phyloP scores from a whole-genome alignment of 345 rosid genomes.

The Arabidopsis suecica region DNA sequence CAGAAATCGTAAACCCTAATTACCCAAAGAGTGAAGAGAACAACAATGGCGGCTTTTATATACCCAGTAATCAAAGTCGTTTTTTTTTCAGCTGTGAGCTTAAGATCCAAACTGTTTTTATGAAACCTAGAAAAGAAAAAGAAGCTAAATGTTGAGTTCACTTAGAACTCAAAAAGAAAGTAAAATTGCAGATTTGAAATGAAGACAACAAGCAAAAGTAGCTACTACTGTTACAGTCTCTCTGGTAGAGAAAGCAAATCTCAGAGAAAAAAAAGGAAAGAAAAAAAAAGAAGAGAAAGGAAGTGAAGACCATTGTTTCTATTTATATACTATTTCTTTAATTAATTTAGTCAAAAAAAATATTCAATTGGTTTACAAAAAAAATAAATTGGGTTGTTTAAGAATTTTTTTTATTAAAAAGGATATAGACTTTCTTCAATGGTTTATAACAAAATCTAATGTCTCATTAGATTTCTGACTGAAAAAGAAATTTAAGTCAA shows the following conservation, averaged over 20 bases:
- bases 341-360: background rate
- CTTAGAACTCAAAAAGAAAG: background rate
- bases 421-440: conserved; percentile 30
- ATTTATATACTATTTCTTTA: background rate
- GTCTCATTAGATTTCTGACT: conserved; percentile 26
- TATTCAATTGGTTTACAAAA: background rate
- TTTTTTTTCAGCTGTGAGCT: background rate
- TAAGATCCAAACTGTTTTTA: conserved; percentile 36
- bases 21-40: conserved; percentile 22
- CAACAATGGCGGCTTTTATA: conserved; percentile 43
- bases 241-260: conserved; percentile 23
- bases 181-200: conserved; percentile 30
- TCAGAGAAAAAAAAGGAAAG: conserved; percentile 21
- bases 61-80: conserved; percentile 25
- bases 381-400: conserved; percentile 30
- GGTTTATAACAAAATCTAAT: conserved; percentile 27
- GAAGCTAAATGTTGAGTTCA: conserved; percentile 27
- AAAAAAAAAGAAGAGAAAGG: conserved; percentile 23
- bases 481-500: conserved; percentile 35
- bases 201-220: conserved; percentile 17
- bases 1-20: conserved; percentile 37
- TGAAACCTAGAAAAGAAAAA: conserved; percentile 33
- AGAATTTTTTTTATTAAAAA: conserved; percentile 12
- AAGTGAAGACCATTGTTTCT: conserved; percentile 39
- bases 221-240: conserved; percentile 31